Base-by-base conservation (phyloP, 2,329 filamentous ascomycete genomes). In the Huntiella savannae region DNA sequence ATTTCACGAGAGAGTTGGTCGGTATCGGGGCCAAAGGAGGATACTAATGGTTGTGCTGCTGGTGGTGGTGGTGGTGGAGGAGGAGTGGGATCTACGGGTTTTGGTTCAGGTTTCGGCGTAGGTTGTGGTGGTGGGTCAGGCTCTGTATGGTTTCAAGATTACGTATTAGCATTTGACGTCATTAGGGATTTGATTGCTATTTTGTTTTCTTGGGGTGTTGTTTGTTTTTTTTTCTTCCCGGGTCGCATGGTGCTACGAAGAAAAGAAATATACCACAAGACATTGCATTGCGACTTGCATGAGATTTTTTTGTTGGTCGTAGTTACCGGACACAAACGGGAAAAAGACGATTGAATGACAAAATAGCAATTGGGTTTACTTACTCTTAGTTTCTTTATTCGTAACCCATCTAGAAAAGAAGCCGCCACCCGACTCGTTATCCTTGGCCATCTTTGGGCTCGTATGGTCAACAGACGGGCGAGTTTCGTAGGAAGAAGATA, bases 1-100 rank as follows among this genome's bases (percentile, higher is more conserved):
- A 49, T 43, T 11, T 49, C 48, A n/a, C 19, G 36, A 35, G 40
- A 43, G 16, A 49, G 39, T 34, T 43, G 44, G 22, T 49, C 48
- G 33, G 34, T 22, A 39, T 46, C 40, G 10, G 40, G 10, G 43
- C 12, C 43, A 8, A 35, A 15, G 28, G 32, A 33, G 22, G 22
- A 34, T 13, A n/a, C 12, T 38, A 40, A 39, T n/a, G 46, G 39
- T 35, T 35, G 40, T 43, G 46, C 34, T 43, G 46, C 34, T 12
- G 16, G 46, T 22, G 46, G 28, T 11, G 46, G 19, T 4, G 40
- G 40, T 35, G 34, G 40, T 43, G 40, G 34, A 17, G 46, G 35
- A 7, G 40, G 40, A 22, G 46, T 19, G 12, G 39, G 40, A 6
- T 28, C 22, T 28, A 28, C 22, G 11, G 15, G 41, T 16, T 37